phyloP scores from a whole-genome alignment of 805 yeast genomes.

The Saturnispora zaruensis region DNA sequence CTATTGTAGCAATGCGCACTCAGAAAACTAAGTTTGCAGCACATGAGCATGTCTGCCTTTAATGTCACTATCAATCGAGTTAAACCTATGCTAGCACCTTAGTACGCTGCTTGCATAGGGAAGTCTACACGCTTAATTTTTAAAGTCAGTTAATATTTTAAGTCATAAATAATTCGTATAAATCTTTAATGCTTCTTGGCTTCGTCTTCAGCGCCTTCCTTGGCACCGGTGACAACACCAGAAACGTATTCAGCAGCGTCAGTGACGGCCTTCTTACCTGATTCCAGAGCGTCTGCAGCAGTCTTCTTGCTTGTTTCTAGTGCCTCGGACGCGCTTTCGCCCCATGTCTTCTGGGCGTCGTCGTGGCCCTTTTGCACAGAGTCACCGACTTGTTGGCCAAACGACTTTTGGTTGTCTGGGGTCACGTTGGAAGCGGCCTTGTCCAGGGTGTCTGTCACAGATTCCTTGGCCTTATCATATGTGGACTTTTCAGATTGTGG shows the following conservation, averaged over 20 bases:
- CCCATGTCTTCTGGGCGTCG: constrained; percentile 34
- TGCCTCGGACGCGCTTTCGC: constrained; percentile 39
- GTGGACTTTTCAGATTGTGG: constrained; percentile 67
- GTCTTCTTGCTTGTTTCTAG: constrained; percentile 42
- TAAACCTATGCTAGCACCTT: too few species aligned
- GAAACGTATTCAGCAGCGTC: constrained; percentile 46
- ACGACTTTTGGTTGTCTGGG: constrained; percentile 64
- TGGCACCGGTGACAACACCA: constrained; percentile 59
- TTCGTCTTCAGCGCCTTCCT: constrained; percentile 23
- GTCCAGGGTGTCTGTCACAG: constrained; percentile 59
- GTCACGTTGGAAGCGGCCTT: constrained; percentile 47
- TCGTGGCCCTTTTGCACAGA: constrained; percentile 36
- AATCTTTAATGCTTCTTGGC: constrained; percentile 14
- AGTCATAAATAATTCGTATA: not conserved
- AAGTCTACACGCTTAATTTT: too few species aligned
- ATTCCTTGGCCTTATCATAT: constrained; percentile 64
- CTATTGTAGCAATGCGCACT: too few species aligned
- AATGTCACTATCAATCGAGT: too few species aligned
- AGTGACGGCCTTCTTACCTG: constrained; percentile 40
- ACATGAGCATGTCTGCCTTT: too few species aligned
- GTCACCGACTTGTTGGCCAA: constrained; percentile 50
- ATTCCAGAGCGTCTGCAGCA: constrained; percentile 36
- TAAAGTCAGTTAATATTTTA: too few species aligned
- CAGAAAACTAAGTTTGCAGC: too few species aligned
- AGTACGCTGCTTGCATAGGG: too few species aligned